A percentile compares a stretch with the other conserved stretches of the same genome.
Conservation (phyloP, 345 rosid genomes). For the Boechera divaricarpa region DNA sequence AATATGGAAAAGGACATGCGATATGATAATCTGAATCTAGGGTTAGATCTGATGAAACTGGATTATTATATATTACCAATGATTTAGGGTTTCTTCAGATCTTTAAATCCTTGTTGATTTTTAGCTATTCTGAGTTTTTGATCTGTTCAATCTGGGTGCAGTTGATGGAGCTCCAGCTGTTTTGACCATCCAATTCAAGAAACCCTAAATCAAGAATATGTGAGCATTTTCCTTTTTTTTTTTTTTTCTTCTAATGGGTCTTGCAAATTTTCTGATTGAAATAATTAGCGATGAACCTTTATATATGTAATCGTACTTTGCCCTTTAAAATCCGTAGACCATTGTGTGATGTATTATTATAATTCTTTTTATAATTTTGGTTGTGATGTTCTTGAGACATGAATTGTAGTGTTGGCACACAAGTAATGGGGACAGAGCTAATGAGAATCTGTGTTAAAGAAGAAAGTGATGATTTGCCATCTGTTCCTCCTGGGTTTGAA, state of each 20-base stretch:
- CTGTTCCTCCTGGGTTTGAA: conserved; percentile 97
- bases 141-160: conserved; percentile 40
- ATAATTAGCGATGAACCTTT: conserved; percentile 3
- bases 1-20: conserved; percentile 36
- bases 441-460: conserved; percentile 81
- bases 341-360: background rate
- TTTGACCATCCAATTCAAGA: conserved; percentile 46
- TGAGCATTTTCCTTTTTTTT: conserved; percentile 36
- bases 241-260: background rate
- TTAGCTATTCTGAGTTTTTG: conserved; percentile 2
- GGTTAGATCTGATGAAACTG: conserved; percentile 56
- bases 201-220: conserved; percentile 49
- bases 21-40: conserved; percentile 45
- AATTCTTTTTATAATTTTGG: background rate
- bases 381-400: conserved; percentile 16
- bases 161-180: conserved; percentile 50
- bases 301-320: background rate
- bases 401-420: conserved; percentile 40
- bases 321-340: background rate
- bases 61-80: conserved; percentile 2
- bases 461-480: conserved; percentile 83
- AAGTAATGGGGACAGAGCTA: conserved; percentile 86
- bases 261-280: background rate
- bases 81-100: conserved; percentile 39
- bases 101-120: conserved; percentile 8